Conservation (phyloP, 2,329 filamentous ascomycete genomes). For the Claviceps sp. region DNA sequence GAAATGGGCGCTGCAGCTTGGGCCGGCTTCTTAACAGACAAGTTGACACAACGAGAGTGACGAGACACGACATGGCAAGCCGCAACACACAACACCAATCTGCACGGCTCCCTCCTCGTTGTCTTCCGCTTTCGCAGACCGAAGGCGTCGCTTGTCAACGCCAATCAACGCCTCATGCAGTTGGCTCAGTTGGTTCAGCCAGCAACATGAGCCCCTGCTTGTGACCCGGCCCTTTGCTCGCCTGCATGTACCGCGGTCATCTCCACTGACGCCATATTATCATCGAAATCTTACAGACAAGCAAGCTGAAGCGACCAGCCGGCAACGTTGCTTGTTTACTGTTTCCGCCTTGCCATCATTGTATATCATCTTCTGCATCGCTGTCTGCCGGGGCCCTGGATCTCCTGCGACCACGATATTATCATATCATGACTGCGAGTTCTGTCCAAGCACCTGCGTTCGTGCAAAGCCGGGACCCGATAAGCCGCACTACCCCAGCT, state of each 20-base stretch:
- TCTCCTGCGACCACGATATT: no score
- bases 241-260: conserved; percentile 6
- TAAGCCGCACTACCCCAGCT: conserved; percentile 19
- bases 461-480: conserved; percentile 24
- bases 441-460: conserved; percentile 27
- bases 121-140: not conserved
- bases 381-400: not conserved
- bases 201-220: conserved; percentile 20
- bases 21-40: no score
- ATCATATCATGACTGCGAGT: conserved; percentile 27
- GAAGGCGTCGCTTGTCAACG: not conserved
- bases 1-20: no score
- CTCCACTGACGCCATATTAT: conserved; percentile 4
- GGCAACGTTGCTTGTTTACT: not conserved
- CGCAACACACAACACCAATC: no score
- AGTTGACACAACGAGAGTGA: no score
- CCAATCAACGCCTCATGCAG: not conserved
- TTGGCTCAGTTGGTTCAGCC: conserved; percentile 6
- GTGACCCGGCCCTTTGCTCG: conserved; percentile 13
- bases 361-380: conserved; percentile 20
- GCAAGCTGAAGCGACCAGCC: no score
- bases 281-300: conserved; percentile 1
- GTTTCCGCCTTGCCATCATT: conserved; percentile 6
- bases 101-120: not conserved
- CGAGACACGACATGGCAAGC: no score